Conservation (phyloP, 2,329 filamentous ascomycete genomes). For the Bertia moriformis region DNA sequence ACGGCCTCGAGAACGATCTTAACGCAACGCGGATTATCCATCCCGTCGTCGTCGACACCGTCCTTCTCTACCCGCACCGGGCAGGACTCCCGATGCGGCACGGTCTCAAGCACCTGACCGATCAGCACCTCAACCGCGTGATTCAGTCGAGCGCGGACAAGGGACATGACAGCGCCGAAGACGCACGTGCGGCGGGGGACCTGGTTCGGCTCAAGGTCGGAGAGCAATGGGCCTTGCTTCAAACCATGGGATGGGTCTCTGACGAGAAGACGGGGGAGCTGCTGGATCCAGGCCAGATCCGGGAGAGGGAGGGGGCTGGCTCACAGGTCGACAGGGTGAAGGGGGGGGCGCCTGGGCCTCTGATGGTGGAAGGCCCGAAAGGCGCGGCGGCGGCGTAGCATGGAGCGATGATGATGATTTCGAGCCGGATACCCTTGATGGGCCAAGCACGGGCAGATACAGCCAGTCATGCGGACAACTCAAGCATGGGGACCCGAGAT, state of each 20-base stretch:
- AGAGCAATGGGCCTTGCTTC: constrained; percentile 55
- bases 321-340: too few species aligned
- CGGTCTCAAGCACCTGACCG: constrained; percentile 62
- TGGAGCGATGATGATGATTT: too few species aligned
- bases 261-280: constrained; percentile 8
- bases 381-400: too few species aligned
- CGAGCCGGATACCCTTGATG: too few species aligned
- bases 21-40: constrained; percentile 76
- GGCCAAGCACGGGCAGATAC: too few species aligned
- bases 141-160: constrained; percentile 60
- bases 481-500: too few species aligned
- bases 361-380: too few species aligned
- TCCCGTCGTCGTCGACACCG: constrained; percentile 70
- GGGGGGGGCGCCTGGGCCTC: too few species aligned
- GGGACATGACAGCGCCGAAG: constrained; percentile 87
- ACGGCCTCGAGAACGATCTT: constrained; percentile 89
- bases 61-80: constrained; percentile 68
- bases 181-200: constrained; percentile 78
- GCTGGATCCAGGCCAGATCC: too few species aligned
- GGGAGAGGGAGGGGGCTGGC: too few species aligned
- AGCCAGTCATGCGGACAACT: too few species aligned
- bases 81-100: constrained; percentile 64
- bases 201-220: constrained; percentile 60
- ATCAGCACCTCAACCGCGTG: constrained; percentile 51
- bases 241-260: constrained; percentile 52